Evolutionary conservation across 2,329 filamentous ascomycete species (phyloP).

Genomic region (Ophiostoma fasciatum): DNA sequence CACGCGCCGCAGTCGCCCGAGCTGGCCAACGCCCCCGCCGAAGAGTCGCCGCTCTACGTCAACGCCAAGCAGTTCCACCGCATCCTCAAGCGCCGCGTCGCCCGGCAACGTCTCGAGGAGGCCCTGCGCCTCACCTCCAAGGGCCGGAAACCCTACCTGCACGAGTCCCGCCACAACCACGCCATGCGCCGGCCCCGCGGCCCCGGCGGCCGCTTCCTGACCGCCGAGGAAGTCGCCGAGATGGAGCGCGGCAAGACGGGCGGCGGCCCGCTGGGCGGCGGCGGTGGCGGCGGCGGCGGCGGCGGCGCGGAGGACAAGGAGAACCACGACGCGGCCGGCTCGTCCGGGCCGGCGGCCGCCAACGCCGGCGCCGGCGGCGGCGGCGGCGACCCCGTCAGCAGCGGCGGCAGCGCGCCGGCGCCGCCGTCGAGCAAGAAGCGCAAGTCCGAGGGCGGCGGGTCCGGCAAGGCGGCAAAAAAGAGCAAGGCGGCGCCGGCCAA

Average conservation of each 20-base stretch:
- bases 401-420: slow-evolving; percentile 11
- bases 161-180: slow-evolving; percentile 95
- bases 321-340: too few species aligned
- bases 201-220: slow-evolving; percentile 88
- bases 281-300: slow-evolving; percentile 10
- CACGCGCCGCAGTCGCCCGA: slow-evolving; percentile 65
- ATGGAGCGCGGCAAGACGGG: slow-evolving; percentile 55
- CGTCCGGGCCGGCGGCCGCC: slow-evolving; percentile 16
- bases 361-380: slow-evolving; percentile 14
- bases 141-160: slow-evolving; percentile 89
- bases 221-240: slow-evolving; percentile 84
- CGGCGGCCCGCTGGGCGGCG: slow-evolving; percentile 17
- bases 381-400: too few species aligned
- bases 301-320: slow-evolving; percentile 12
- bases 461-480: slow-evolving; percentile 37
- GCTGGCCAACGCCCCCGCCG: slow-evolving; percentile 53
- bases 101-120: slow-evolving; percentile 86
- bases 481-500: slow-evolving; percentile 27
- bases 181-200: slow-evolving; percentile 92
- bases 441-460: slow-evolving; percentile 41
- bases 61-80: slow-evolving; percentile 98
- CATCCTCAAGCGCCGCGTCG: slow-evolving; percentile 86
- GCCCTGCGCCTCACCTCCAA: slow-evolving; percentile 84
- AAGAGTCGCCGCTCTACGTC: slow-evolving; percentile 92
- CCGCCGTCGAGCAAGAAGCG: slow-evolving; percentile 36